Evolutionary conservation across 495 filamentous ascomycete species (phyloP).

Genomic region (Aspergillus asperescens): DNA sequence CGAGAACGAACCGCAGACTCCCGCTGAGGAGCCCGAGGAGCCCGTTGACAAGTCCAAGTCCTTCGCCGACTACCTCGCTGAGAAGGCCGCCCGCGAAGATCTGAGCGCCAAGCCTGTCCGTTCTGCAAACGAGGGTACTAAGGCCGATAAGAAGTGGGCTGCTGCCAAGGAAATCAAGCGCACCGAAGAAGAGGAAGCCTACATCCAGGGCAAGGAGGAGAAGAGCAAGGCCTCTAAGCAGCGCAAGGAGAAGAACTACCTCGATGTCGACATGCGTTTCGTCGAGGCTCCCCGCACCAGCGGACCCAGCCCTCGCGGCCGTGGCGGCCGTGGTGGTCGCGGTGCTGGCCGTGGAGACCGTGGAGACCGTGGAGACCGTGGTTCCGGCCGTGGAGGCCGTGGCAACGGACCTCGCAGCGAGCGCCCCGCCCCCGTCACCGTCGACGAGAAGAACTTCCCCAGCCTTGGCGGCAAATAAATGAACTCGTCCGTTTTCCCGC

Average conservation of each 20-base stretch:
- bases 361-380: constrained; percentile 34
- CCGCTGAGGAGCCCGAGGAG: constrained; percentile 50
- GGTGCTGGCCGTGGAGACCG: constrained; percentile 37
- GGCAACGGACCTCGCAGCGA: constrained; percentile 28
- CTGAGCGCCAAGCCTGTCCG: constrained; percentile 69
- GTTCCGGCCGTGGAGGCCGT: constrained; percentile 35
- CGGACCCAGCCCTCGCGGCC: constrained; percentile 46
- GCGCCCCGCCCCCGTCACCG: constrained; percentile 25
- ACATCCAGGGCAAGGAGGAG: constrained; percentile 66
- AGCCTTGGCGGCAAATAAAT: constrained; percentile 45
- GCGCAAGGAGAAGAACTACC: constrained; percentile 83
- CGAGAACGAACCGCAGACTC: constrained; percentile 55
- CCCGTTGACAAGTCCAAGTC: constrained; percentile 84
- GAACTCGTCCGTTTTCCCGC: constrained; percentile 1
- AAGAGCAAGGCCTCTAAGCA: constrained; percentile 85
- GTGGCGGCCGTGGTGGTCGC: constrained; percentile 49
- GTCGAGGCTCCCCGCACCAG: constrained; percentile 54
- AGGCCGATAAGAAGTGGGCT: constrained; percentile 86
- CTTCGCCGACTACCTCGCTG: constrained; percentile 79
- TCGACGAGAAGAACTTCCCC: constrained; percentile 51
- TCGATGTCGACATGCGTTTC: constrained; percentile 81
- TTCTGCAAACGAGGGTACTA: constrained; percentile 84
- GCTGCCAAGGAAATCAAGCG: constrained; percentile 71
- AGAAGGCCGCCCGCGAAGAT: constrained; percentile 73
- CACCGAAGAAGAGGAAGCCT: constrained; percentile 65